Evolutionary conservation across 2,329 filamentous ascomycete genomes (phyloP), one percentile per base, ranked within the genome.

Genomic region (Thielaviopsis ethacetica): DNA sequence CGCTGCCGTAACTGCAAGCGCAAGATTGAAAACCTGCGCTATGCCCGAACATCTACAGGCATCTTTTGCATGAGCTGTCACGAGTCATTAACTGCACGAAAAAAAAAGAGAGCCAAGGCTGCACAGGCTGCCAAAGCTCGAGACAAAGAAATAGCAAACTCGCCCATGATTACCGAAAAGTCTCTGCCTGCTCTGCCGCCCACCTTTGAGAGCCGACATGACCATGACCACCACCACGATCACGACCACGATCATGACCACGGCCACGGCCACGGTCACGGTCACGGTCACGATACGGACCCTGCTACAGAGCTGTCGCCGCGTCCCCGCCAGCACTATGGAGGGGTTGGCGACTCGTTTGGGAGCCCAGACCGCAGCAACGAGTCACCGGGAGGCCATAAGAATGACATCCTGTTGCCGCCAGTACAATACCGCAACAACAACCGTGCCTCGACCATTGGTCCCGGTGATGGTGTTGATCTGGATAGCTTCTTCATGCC

Each of bases 11-110:
- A 97, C 71, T 98, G 93, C 78, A 98, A 97, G 76, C 84, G 88
- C 69, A 96, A 96, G 76, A 98, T 98, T 62, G 93, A 98, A 72
- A 98, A 98, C 70, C 77, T 98, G 63, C 85, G 91, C 70, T 98
- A 97, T 81, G 93, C 93, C 58, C 84, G 93, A 68, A 98, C 93
- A 1, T 96, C 91, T 7, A 93, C 97, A 71, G 93, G 93, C 62
- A 98, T 98, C 66, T 97, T 98, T 69, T 98, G 93, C 74, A 98
- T 98, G 93, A 90, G 85, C 67, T 98, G 93, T 70, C 93, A 98
- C 68, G 93, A 98, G 72, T 93, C 89, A 27, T 74, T 98, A 57
- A 97, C 97, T 90, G 89, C 91, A 55, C 80, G 91, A 63, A 81
- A 91, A 63, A 81, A 89, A 67, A 96, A 97, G 73, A 90, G 88